Evolutionary conservation across 352 stramenopile species (phyloP), one percentile per base, ranked within the genome.

Genomic region (Phytopythium sindhum): DNA sequence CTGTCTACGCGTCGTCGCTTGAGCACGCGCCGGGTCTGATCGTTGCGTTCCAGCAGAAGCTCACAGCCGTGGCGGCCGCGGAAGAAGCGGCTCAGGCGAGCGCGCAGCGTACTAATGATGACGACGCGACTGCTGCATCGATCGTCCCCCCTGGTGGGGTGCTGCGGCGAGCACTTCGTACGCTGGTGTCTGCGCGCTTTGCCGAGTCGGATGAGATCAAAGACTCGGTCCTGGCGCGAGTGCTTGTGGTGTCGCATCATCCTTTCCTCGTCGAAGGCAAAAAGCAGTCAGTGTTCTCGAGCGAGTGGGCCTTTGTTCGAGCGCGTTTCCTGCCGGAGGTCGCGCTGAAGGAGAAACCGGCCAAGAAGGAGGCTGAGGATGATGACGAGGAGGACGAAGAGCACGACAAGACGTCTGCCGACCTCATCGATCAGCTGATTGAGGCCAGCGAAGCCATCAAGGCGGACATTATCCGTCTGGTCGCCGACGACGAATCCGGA

Each of bases 381-480:
- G 65, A 81, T 0, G 74, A 78, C 0, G 72, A 90, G 7, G 74
- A 89, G 0, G 72, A 80, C 0, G 66, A 70, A 0, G 73, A 59
- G 11, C 65, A 72, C 2, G 35, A 50, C 5, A 35, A 60, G 15
- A 74, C 78, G 26, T 69, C 65, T 0, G 84, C 85, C n/a, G 86
- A 94, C 54, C 78, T 70, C 52, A 79, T 95, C 23, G 88, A 96
- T 55, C 81, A 93, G 31, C 77, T 94, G 23, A 90, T 96, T 26
- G 83, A 93, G 63, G 71, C 76, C 24, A 70, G 90, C 31, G 73
- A 89, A 37, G 63, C 70, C 35, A 79, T 94, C 41, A 89, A 89
- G 68, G 72, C 75, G 33, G 60, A 77, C 23, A 66, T 93, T 45
- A 59, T 80, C 29, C 60, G 79, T 15, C 44, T 91, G 8, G 54